Evolutionary conservation across 2,329 filamentous ascomycete species (phyloP).

Genomic region (Trichophyton schoenleinii): DNA sequence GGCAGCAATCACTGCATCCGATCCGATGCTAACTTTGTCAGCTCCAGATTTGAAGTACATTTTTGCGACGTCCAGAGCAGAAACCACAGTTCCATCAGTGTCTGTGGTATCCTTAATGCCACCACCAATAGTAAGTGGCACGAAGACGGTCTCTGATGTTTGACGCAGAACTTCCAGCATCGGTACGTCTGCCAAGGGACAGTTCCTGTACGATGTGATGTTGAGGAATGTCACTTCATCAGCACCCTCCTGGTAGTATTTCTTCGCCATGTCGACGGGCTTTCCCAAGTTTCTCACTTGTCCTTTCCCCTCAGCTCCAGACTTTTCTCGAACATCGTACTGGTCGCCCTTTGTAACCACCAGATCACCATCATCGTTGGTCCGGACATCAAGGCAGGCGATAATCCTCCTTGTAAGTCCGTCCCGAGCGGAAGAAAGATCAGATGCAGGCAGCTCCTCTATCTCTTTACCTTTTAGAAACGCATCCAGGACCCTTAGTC

Average conservation of each 20-base stretch:
- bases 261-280: conserved; percentile 83
- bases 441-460: conserved; percentile 36
- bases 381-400: conserved; percentile 86
- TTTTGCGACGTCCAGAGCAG: conserved; percentile 81
- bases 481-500: conserved; percentile 67
- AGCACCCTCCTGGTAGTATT: conserved; percentile 91
- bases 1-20: conserved; percentile 82
- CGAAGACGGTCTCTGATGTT: conserved; percentile 84
- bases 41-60: conserved; percentile 97
- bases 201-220: conserved; percentile 95
- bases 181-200: conserved; percentile 76
- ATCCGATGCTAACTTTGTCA: conserved; percentile 95
- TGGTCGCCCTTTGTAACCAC: conserved; percentile 98
- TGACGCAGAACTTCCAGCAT: conserved; percentile 89
- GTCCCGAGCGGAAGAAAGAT: conserved; percentile 29
- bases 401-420: conserved; percentile 88
- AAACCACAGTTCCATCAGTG: conserved; percentile 71
- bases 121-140: conserved; percentile 87
- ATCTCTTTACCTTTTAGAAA: conserved; percentile 65
- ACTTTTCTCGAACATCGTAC: conserved; percentile 93
- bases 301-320: conserved; percentile 41
- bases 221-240: conserved; percentile 97
- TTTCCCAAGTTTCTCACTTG: conserved; percentile 88
- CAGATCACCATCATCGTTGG: conserved; percentile 86
- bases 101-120: conserved; percentile 90